Percentiles rank a stretch among this genome's conserved stretches.
These are phyloP conservation scores for Setaria italica DNA, from an alignment of 202 grass and related monocot species.

Conservation along the genomic window DNA sequence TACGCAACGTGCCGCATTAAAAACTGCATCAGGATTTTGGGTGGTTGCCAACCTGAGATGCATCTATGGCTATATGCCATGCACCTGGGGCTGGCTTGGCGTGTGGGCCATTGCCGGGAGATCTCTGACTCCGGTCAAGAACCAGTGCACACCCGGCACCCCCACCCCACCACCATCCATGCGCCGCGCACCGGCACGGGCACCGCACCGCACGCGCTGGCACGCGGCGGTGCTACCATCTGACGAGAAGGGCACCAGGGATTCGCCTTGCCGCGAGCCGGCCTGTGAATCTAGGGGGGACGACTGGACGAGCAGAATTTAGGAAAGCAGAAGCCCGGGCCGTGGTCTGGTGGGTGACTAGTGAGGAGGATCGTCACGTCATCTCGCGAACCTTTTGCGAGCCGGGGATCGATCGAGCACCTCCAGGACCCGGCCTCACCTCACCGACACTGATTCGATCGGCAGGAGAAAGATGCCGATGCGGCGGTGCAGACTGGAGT, in stretches of 20 bases:
- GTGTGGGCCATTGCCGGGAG: neutral
- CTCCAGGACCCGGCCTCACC: no score
- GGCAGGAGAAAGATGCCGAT: no score
- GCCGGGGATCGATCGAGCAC: neutral
- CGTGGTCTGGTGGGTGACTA: neutral
- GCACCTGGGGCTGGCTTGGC: neutral
- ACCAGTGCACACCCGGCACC: neutral
- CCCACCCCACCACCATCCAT: no score
- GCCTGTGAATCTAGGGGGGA: neutral
- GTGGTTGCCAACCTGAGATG: neutral
- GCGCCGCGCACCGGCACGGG: no score
- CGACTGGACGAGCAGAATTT: neutral
- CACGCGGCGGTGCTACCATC: no score
- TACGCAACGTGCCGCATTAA: slow-evolving; percentile 45
- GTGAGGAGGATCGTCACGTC: neutral
- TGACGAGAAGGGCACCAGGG: neutral
- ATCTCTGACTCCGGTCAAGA: neutral
- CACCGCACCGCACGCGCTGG: no score
- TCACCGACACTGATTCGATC: slow-evolving; percentile 42
- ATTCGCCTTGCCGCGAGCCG: neutral
- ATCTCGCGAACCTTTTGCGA: neutral
- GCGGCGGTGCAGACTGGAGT: no score
- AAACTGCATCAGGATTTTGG: neutral
- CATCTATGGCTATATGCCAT: neutral
- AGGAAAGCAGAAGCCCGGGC: no score